Conservation (phyloP, 1,284 basidiomycete genomes). For the Apiotrichum gamsii region DNA sequence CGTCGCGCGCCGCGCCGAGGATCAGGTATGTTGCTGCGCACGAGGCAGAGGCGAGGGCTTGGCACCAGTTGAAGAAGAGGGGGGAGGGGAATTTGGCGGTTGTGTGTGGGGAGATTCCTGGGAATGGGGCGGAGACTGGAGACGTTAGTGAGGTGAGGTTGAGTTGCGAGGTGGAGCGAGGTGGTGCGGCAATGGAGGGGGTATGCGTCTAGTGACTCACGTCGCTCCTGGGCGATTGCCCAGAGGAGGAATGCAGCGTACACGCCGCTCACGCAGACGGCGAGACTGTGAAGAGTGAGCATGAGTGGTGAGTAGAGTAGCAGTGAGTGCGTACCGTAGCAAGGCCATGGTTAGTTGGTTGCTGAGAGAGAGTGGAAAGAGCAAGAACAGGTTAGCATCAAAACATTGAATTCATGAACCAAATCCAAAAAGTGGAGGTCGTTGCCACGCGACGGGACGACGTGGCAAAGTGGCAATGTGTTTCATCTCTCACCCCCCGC, state of each 20-base stretch:
- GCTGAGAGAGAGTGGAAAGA: too few species aligned
- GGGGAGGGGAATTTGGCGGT: constrained; percentile 70
- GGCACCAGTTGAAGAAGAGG: constrained; percentile 78
- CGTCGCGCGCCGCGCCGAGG: constrained; percentile 41
- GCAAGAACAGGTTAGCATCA: too few species aligned
- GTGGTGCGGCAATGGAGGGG: neutral
- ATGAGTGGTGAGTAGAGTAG: too few species aligned
- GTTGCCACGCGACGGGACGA: too few species aligned
- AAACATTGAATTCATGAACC: too few species aligned
- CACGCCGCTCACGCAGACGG: constrained; percentile 45
- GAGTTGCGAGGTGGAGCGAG: too few species aligned
- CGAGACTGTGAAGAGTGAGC: constrained; percentile 37
- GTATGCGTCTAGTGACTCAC: constrained; percentile 52
- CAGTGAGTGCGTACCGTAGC: too few species aligned
- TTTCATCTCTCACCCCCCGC: too few species aligned
- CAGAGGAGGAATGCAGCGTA: constrained; percentile 57
- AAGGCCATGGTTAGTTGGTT: too few species aligned
- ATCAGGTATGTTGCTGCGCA: constrained; percentile 75
- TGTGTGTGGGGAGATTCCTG: constrained; percentile 52
- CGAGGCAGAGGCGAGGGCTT: constrained; percentile 71
- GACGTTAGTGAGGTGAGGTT: too few species aligned
- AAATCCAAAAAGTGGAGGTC: too few species aligned
- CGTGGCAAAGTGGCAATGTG: too few species aligned
- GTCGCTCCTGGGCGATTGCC: constrained; percentile 85
- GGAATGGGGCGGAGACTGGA: constrained; percentile 75